A percentile compares a stretch with the other conserved stretches of the same genome.
These are phyloP conservation scores for Dalbergia oliveri DNA, from an alignment of 306 rosid genomes.

Conservation along the genomic window DNA sequence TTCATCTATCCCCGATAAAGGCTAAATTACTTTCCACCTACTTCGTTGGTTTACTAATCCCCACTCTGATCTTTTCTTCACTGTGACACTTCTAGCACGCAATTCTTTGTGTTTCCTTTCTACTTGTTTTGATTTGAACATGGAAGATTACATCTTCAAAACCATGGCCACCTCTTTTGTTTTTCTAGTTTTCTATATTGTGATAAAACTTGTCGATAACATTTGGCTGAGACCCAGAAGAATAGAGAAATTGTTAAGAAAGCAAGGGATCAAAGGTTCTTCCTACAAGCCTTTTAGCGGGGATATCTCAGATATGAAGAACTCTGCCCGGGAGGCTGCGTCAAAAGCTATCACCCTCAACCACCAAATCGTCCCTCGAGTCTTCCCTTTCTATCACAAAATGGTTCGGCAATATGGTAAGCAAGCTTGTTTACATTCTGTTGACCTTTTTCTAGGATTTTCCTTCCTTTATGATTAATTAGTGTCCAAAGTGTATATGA, in stretches of 20 bases:
- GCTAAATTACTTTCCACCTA: too few species aligned
- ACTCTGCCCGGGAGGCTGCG: slow-evolving; percentile 36
- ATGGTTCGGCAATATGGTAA: slow-evolving; percentile 53
- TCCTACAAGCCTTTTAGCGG: slow-evolving; percentile 53
- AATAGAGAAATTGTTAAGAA: slow-evolving; percentile 42
- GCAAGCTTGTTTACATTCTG: neutral
- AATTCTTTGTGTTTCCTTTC: neutral
- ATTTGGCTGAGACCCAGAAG: slow-evolving; percentile 58
- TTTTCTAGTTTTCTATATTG: slow-evolving; percentile 11
- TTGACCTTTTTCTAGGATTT: too few species aligned
- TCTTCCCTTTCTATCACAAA: slow-evolving; percentile 52
- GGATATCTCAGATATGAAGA: slow-evolving; percentile 51
- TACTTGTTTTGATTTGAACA: neutral
- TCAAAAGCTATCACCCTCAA: slow-evolving; percentile 52
- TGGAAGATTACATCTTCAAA: slow-evolving; percentile 47
- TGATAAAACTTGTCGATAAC: slow-evolving; percentile 34
- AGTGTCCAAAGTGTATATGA: too few species aligned
- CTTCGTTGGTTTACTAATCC: too few species aligned
- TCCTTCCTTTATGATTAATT: too few species aligned
- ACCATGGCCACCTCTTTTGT: slow-evolving; percentile 24
- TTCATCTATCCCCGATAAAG: too few species aligned
- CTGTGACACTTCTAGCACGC: neutral
- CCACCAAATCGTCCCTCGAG: slow-evolving; percentile 50
- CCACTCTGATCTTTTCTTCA: neutral
- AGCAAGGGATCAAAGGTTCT: slow-evolving; percentile 59